phyloP scores from a whole-genome alignment of 192 early-diverging fungal species.

The Cetraspora pellucida region DNA sequence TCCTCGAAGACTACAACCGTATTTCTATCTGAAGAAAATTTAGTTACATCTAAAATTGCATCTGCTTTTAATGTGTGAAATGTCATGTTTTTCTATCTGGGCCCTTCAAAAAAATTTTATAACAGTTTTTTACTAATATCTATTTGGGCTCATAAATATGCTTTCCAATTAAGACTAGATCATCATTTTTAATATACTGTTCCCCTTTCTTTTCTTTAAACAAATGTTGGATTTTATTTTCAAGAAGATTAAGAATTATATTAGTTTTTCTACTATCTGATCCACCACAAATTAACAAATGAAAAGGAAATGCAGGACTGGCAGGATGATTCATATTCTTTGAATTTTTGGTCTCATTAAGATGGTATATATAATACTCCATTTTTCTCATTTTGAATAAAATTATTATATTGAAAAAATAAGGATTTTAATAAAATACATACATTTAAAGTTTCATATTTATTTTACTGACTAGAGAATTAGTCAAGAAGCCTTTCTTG shows the following conservation, averaged over 20 bases:
- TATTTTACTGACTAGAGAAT: constrained; percentile 15
- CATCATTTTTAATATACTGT: constrained; percentile 26
- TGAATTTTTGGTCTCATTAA: constrained; percentile 25
- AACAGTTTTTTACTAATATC: constrained; percentile 19
- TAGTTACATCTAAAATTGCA: constrained; percentile 3
- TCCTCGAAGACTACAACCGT: constrained; percentile 13
- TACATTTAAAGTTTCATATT: constrained; percentile 21
- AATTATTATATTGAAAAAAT: constrained; percentile 30
- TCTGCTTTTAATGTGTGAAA: background rate
- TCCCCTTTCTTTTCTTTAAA: constrained; percentile 14
- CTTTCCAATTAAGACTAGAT: constrained; percentile 24
- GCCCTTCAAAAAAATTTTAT: constrained; percentile 16
- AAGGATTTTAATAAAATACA: constrained; percentile 24
- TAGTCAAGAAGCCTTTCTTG: background rate
- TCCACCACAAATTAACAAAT: background rate
- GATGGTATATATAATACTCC: constrained; percentile 13
- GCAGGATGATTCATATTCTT: background rate
- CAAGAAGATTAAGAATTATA: constrained; percentile 5
- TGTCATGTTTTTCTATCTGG: constrained; percentile 12
- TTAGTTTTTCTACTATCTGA: constrained; percentile 21
- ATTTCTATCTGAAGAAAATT: constrained; percentile 6
- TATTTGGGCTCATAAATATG: constrained; percentile 26
- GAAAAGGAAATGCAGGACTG: constrained; percentile 6
- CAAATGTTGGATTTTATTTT: constrained; percentile 17
- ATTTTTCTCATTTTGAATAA: constrained; percentile 1